phyloP scores from a whole-genome alignment of 2,329 filamentous ascomycete genomes.

The Ampelomyces quisqualis region DNA sequence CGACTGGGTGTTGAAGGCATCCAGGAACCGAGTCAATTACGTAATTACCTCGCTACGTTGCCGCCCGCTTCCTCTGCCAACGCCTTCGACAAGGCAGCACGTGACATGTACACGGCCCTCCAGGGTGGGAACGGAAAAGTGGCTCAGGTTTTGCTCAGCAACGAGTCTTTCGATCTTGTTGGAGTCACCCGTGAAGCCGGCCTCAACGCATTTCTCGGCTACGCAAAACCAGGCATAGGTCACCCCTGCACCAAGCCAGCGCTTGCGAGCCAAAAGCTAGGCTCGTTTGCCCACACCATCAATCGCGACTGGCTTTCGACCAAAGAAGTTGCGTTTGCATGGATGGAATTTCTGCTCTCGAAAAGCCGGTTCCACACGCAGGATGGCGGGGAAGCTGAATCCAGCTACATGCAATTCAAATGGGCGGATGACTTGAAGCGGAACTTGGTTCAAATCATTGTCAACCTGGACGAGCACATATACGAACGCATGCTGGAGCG shows the following conservation, averaged over 20 bases:
- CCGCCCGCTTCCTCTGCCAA: constrained; percentile 13
- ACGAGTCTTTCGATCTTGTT: constrained; percentile 53
- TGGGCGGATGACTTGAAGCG: constrained; percentile 61
- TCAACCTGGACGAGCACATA: constrained; percentile 57
- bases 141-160: constrained; percentile 52
- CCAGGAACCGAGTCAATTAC: constrained; percentile 45
- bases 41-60: constrained; percentile 27
- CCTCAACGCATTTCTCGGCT: constrained; percentile 58
- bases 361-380: constrained; percentile 37
- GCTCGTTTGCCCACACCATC: constrained; percentile 46
- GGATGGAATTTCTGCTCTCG: constrained; percentile 55
- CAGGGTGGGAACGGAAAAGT: constrained; percentile 41
- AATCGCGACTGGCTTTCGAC: constrained; percentile 52
- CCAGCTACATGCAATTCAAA: constrained; percentile 55
- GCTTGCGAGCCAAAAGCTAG: constrained; percentile 45
- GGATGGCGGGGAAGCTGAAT: constrained; percentile 27
- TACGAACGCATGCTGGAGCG: constrained; percentile 46
- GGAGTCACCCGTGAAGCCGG: constrained; percentile 54
- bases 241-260: constrained; percentile 44
- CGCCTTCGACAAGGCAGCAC: constrained; percentile 38
- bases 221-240: constrained; percentile 51
- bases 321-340: constrained; percentile 56
- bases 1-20: constrained; percentile 53
- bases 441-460: constrained; percentile 54
- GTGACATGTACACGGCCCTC: constrained; percentile 46